Evolutionary conservation across 805 yeast species (phyloP), one percentile per base, ranked within the genome.

Genomic region (Candida khao-thaluensis): DNA sequence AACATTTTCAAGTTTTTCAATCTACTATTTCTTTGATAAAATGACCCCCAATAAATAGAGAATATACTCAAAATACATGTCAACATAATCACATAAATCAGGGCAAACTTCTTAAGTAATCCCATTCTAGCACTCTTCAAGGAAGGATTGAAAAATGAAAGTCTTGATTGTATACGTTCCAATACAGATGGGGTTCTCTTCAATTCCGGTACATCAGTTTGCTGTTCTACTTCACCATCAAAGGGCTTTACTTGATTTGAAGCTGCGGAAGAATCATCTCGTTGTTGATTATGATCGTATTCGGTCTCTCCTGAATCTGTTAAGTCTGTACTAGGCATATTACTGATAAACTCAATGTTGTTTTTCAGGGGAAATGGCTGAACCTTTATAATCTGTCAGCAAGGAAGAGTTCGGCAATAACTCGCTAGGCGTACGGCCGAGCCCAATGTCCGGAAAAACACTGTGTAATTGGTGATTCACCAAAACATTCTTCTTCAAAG

Each of bases 31-130:
- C 72, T 54, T 4, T 48, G 46, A 48, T 56, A 65, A 40, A 57
- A 42, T 11, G 71, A 54, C 5, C 71, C 74, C 74, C 74, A 68
- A 44, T 68, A 68, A 21, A 68, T 53, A 9, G 70, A 59, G 33
- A 68, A 58, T 5, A 66, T 45, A 4, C 55, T 63, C 17, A 66
- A 48, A 31, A 61, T 59, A 36, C 61, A 59, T 5, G 53, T 33
- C 12, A 64, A 62, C 57, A 78, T 57, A 14, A 59, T 17, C 5
- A 53, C 26, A 37, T 64, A 65, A 22, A 56, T 58, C 2, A 32
- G 2, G 1, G 44, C 24, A 32, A 55, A 54, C 22, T 52, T 48
- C 16, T 48, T 36, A 7, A 44, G 38, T 17, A 64, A 25, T 2
- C 12, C 7, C 23, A 30, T 36, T 39, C 71, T 49, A 22, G 57